Base-by-base conservation (phyloP, 2,329 filamentous ascomycete species). In the Stagonosporopsis chrysanthemi region DNA sequence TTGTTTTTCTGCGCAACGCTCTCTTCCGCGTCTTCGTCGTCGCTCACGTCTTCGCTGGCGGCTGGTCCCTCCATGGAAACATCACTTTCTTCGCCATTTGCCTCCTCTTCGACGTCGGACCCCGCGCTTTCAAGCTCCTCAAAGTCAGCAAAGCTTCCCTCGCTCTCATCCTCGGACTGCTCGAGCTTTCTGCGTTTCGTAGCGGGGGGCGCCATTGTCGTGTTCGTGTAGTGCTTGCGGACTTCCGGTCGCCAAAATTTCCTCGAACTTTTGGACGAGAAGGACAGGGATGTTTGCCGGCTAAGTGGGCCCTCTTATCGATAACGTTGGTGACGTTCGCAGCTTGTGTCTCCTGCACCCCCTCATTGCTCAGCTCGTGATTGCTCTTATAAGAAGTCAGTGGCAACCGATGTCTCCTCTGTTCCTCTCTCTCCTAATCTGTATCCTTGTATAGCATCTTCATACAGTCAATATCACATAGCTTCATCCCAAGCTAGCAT, bases 161-260 rank as follows among this genome's bases (percentile, higher is more conserved):
- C 68, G 22, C 67, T 72, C 55, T 72, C 71, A 41, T 62, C 67
- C 56, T 60, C 72, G 51, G 66, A 70, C 60, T 78, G 75, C 61
- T 77, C 79, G 31, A 83, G 68, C 67, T 81, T 82, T 66, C 81
- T 79, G 65, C 80, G 72, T 65, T 83, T 83, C 5, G 75, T 73
- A 36, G 74, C 73, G 48, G 73, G 75, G 36, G 68, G 66, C 50
- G 69, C 69, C 75, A 77, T 77, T 48, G 46, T 69, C 46, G 48
- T 61, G 40, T 50, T 57, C 41, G 45, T 56, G 42, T 14, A 28
- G 35, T 54, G 44, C 36, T 28, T 26, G 54, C 52, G 49, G 42
- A 39, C 51, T 31, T 52, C 60, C 60, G 48, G 50, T 39, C 52
- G 56, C 57, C 56, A 61, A 66, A 63, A 60, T 67, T 64, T 56